Evolutionary conservation across 2,329 filamentous ascomycete genomes (phyloP), one percentile per base, ranked within the genome.

Genomic region (Helotiales sp.): DNA sequence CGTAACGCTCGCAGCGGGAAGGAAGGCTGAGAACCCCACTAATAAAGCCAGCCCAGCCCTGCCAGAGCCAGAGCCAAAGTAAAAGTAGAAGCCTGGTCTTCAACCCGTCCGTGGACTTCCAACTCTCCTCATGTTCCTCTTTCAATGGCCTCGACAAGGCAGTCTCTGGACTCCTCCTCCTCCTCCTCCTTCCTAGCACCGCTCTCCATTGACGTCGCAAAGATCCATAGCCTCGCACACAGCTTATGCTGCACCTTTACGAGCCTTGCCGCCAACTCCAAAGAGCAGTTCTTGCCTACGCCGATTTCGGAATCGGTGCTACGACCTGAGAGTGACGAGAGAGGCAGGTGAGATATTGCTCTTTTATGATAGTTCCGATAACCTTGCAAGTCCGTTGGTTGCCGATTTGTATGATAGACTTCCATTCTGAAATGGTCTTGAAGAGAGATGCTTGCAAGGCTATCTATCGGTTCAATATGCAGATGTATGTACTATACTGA

Each of bases 241-340:
- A 80, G 80, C 58, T 81, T 89, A 50, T 77, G 80, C 61, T 70
- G 73, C 13, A 83, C 80, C 26, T 89, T 87, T 71, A 77, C 75
- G 24, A 73, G 78, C 6, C 79, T 89, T 54, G 84, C 87, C 24
- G 82, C 83, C 64, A 77, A 86, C 40, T 86, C 86, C 0, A 67
- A 77, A 24, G 79, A 84, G 45, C 87, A 89, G 74, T 89, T 89
- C 72, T 76, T 89, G 37, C 81, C 86, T 11, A 89, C 87, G 2
- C 87, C 87, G 55, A 87, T 89, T 71, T 86, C 85, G 3, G 86
- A 88, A 70, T 84, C 84, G 6, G 83, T 89, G 62, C 74, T 89
- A 69, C 81, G 84, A 43, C 85, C 84, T 77, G 80, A 43, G 74
- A 75, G 61, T 79, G 80, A 69, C 80, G 79, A 68, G 82, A 83